Evolutionary conservation across 176 grass and related monocot genomes (phyloP).

Genomic region (Lolium perenne): DNA sequence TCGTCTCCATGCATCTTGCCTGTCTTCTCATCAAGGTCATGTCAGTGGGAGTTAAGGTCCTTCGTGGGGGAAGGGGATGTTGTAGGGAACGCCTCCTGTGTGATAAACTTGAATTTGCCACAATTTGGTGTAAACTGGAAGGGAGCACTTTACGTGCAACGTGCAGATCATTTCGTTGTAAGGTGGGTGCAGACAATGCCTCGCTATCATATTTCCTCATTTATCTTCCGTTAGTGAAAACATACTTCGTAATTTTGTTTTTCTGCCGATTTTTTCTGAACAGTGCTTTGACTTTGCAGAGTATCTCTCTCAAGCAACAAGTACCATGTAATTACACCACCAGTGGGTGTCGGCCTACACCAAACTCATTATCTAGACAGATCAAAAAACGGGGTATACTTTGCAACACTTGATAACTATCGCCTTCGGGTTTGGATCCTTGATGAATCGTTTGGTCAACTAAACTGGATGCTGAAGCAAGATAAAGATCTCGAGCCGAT

Average conservation of each 20-base stretch:
- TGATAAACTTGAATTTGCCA: not conserved
- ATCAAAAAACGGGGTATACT: not conserved
- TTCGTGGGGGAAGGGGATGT: not conserved
- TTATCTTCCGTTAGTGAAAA: no score
- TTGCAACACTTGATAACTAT: no score
- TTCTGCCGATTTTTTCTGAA: no score
- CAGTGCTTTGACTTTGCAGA: no score
- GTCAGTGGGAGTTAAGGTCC: conserved; percentile 1
- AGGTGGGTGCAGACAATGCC: not conserved
- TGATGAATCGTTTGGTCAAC: no score
- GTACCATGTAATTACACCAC: not conserved
- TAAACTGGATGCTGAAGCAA: not conserved
- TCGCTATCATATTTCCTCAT: no score
- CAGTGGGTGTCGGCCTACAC: not conserved
- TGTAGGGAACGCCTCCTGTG: not conserved
- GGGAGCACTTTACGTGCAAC: conserved; percentile 19
- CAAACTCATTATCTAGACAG: not conserved
- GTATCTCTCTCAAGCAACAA: not conserved
- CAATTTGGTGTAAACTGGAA: not conserved
- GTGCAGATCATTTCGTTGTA: not conserved
- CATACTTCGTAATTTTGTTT: no score
- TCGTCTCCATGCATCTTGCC: not conserved
- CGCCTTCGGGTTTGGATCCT: no score
- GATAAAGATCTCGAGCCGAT: not conserved
- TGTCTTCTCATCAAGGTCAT: not conserved